Evolutionary conservation across 2,329 filamentous ascomycete genomes (phyloP).

Genomic region (Arthrobotrys megalospora): DNA sequence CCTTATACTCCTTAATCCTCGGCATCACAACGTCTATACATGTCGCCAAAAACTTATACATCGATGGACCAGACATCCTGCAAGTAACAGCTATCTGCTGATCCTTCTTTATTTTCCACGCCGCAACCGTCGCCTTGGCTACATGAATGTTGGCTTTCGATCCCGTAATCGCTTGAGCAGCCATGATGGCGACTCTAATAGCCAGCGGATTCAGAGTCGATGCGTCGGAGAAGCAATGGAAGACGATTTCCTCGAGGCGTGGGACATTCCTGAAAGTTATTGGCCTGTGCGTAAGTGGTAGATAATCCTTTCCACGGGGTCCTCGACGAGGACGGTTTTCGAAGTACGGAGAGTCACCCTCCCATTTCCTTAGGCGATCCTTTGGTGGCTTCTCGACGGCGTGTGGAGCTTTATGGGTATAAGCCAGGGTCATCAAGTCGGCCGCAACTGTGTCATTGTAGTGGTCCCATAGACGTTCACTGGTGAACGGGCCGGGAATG

Average conservation of each 20-base stretch:
- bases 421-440: conserved; percentile 90
- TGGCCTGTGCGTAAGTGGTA: conserved; percentile 80
- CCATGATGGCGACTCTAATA: conserved; percentile 85
- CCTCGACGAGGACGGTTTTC: conserved; percentile 88
- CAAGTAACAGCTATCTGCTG: conserved; percentile 82
- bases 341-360: conserved; percentile 92
- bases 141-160: conserved; percentile 79
- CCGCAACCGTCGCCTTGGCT: conserved; percentile 78
- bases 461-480: conserved; percentile 89
- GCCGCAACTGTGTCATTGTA: conserved; percentile 87
- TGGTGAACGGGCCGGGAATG: conserved; percentile 89
- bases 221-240: conserved; percentile 80
- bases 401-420: conserved; percentile 87
- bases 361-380: conserved; percentile 85
- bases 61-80: conserved; percentile 82
- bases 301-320: conserved; percentile 82
- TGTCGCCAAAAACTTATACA: conserved; percentile 92
- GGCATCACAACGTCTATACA: conserved; percentile 90
- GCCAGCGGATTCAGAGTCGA: conserved; percentile 80
- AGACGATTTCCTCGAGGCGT: conserved; percentile 82
- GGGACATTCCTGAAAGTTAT: conserved; percentile 89
- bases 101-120: conserved; percentile 81
- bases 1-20: conserved; percentile 95
- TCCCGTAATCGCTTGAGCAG: conserved; percentile 87
- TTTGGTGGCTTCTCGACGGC: conserved; percentile 73